Conservation (phyloP, 345 rosid species). For the Euclidium syriacum region DNA sequence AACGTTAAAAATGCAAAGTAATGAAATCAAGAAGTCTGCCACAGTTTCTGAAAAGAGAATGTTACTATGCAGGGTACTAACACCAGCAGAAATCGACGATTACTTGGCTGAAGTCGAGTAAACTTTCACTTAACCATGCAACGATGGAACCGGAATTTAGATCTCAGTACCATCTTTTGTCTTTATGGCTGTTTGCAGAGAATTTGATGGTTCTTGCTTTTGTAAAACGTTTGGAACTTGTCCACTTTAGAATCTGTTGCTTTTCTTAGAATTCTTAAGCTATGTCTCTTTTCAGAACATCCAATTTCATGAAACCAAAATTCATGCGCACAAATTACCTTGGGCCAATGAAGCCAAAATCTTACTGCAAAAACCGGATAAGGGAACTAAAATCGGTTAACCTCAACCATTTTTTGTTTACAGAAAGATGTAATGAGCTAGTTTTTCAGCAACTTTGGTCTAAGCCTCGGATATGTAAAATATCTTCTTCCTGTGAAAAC, state of each 20-base stretch:
- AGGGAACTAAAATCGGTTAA: not conserved
- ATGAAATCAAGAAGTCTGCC: not conserved
- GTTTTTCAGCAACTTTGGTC: not conserved
- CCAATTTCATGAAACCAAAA: not conserved
- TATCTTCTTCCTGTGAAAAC: not conserved
- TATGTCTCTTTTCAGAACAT: not conserved
- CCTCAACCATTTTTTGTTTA: not conserved
- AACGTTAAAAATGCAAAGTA: not conserved
- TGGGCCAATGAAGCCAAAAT: not conserved
- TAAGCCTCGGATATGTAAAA: not conserved
- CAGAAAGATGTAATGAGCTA: not conserved
- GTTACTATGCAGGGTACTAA: constrained; percentile 52
- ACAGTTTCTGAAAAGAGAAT: not conserved
- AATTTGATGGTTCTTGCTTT: not conserved
- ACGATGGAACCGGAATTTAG: not conserved
- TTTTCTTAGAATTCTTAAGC: not conserved
- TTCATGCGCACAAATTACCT: not conserved
- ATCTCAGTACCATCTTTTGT: not conserved
- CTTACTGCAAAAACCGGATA: not conserved
- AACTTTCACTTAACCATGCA: constrained; percentile 3
- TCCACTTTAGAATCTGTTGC: not conserved
- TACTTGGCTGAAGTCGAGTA: constrained; percentile 49
- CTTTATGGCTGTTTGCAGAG: not conserved
- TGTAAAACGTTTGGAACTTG: constrained; percentile 11
- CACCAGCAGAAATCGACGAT: constrained; percentile 76